Evolutionary conservation across 2,329 filamentous ascomycete genomes (phyloP).

Genomic region (Zymoseptoria pseudotritici): DNA sequence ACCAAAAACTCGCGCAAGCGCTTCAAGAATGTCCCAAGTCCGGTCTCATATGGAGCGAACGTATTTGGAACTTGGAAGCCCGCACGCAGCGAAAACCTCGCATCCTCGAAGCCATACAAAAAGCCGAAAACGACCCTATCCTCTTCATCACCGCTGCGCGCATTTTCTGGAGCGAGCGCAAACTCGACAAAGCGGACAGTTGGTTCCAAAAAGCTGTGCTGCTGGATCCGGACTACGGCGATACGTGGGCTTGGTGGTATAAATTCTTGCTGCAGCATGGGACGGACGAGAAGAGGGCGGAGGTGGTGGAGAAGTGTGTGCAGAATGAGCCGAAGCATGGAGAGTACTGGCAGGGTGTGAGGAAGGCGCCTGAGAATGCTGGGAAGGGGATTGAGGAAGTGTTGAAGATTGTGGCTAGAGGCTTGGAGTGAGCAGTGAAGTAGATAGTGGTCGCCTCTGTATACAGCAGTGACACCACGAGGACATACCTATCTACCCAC

Average conservation of each 20-base stretch:
- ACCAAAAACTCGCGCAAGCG: slow-evolving; percentile 86
- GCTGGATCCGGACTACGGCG: slow-evolving; percentile 76
- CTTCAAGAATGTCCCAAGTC: slow-evolving; percentile 84
- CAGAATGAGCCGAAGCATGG: slow-evolving; percentile 84
- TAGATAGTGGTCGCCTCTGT: neutral
- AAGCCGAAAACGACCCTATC: slow-evolving; percentile 83
- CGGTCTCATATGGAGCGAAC: slow-evolving; percentile 85
- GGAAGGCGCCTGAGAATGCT: slow-evolving; percentile 79
- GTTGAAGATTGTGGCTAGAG: slow-evolving; percentile 65
- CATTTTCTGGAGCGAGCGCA: slow-evolving; percentile 91
- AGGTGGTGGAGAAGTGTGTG: slow-evolving; percentile 74
- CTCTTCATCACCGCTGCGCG: slow-evolving; percentile 87
- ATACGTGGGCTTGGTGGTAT: slow-evolving; percentile 98
- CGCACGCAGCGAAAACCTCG: slow-evolving; percentile 88
- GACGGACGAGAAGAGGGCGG: slow-evolving; percentile 82
- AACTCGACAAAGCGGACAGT: slow-evolving; percentile 84
- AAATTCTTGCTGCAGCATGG: slow-evolving; percentile 89
- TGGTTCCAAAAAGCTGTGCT: slow-evolving; percentile 98
- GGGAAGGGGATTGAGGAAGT: slow-evolving; percentile 70
- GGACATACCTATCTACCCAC: no score
- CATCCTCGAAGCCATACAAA: slow-evolving; percentile 90
- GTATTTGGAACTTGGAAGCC: slow-evolving; percentile 88
- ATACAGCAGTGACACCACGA: no score
- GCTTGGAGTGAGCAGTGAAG: slow-evolving; percentile 37
- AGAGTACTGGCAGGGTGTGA: slow-evolving; percentile 79